A percentile compares a stretch with the other conserved stretches of the same genome.
Evolutionary conservation across 73 alveolate genomes (phyloP).

Genomic region (Loxodes magnus): DNA sequence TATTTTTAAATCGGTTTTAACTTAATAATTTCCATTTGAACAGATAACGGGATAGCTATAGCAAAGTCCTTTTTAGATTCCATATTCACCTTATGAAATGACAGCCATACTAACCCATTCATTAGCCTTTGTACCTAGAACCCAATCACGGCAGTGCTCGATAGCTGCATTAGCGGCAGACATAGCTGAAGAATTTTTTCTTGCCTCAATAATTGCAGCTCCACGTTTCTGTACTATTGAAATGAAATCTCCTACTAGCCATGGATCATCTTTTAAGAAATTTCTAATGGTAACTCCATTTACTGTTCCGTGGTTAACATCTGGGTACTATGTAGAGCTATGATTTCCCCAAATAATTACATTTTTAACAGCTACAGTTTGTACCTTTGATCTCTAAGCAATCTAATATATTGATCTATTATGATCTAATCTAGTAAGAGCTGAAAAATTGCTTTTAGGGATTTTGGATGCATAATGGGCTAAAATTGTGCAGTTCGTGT

Average conservation of each 20-base stretch:
- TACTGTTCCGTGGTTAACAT: constrained; percentile 45
- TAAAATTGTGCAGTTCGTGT: constrained; percentile 67
- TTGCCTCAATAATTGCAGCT: constrained; percentile 63
- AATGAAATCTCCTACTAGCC: constrained; percentile 46
- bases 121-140: constrained; percentile 52
- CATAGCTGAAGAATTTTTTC: constrained; percentile 56
- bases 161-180: constrained; percentile 84
- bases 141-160: constrained; percentile 81
- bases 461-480: constrained; percentile 65
- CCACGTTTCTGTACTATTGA: constrained; percentile 74
- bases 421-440: constrained; percentile 78
- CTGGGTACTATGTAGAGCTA: constrained; percentile 58
- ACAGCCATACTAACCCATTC: constrained; percentile 71
- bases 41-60: constrained; percentile 75
- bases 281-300: constrained; percentile 46
- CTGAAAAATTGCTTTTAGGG: constrained; percentile 64
- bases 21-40: constrained; percentile 43
- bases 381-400: constrained; percentile 25
- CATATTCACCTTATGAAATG: constrained; percentile 50
- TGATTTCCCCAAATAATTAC: constrained; percentile 84
- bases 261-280: constrained; percentile 35
- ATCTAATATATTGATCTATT: constrained; percentile 60
- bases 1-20: constrained; percentile 38
- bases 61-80: constrained; percentile 44
- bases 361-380: constrained; percentile 31